phyloP scores from a whole-genome alignment of 768 basidiomycete genomes.

The Candolleomyces eurysporus region DNA sequence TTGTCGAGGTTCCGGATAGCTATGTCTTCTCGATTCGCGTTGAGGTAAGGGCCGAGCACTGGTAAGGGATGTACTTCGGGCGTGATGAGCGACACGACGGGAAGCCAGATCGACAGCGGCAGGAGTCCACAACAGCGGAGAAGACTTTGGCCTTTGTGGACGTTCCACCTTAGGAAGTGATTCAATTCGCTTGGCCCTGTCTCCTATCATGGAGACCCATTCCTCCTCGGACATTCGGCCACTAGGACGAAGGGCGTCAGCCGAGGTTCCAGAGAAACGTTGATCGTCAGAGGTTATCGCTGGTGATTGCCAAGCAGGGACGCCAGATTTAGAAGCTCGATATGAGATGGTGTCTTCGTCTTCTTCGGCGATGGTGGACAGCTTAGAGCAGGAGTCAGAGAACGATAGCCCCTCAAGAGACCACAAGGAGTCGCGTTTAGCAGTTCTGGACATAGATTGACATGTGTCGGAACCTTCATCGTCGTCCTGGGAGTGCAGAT shows the following conservation, averaged over 20 bases:
- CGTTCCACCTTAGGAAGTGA: background rate
- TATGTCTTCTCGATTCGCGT: too few species aligned
- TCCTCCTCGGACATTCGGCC: background rate
- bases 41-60: too few species aligned
- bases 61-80: too few species aligned
- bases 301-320: background rate
- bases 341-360: background rate
- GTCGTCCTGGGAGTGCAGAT: background rate
- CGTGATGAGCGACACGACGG: too few species aligned
- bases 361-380: constrained; percentile 7
- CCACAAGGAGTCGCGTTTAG: background rate
- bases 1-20: too few species aligned
- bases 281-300: background rate
- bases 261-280: background rate
- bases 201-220: constrained; percentile 8
- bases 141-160: background rate
- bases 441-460: background rate
- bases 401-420: background rate
- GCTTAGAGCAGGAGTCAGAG: constrained; percentile 1
- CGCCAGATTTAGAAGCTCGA: background rate
- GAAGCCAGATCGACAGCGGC: too few species aligned
- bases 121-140: background rate
- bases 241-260: background rate
- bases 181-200: background rate
- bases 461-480: background rate